These are phyloP conservation scores for Phytophthora pistaciae DNA, from an alignment of 352 stramenopile genomes.

Conservation along the genomic window DNA sequence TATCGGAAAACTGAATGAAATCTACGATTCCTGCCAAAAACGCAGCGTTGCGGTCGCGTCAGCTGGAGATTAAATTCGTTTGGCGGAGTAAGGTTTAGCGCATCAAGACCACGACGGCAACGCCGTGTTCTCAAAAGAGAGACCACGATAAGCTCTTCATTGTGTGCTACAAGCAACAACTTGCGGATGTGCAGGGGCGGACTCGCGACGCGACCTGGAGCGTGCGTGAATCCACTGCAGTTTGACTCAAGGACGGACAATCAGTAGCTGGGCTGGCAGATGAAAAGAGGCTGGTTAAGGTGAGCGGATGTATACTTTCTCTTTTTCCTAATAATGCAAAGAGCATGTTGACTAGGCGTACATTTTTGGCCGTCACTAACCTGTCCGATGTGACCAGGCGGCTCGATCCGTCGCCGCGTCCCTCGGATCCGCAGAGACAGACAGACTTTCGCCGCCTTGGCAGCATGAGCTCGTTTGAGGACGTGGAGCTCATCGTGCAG, in stretches of 20 bases:
- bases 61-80: background rate
- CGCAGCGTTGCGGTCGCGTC: background rate
- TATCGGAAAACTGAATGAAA: too few relatives aligned
- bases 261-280: background rate
- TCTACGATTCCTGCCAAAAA: too few relatives aligned
- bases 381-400: background rate
- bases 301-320: background rate
- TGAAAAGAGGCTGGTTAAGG: background rate
- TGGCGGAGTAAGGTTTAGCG: too few relatives aligned
- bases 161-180: background rate
- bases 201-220: background rate
- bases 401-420: background rate
- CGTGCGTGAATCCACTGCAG: background rate
- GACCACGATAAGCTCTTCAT: background rate
- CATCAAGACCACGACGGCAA: too few relatives aligned
- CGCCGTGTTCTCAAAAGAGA: too few relatives aligned
- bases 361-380: background rate
- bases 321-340: background rate
- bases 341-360: background rate
- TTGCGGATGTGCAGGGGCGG: background rate
- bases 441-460: background rate
- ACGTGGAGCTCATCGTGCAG: slow-evolving; percentile 85
- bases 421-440: slow-evolving; percentile 4
- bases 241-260: too few relatives aligned
- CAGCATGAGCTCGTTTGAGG: slow-evolving; percentile 85